Conservation (phyloP, 345 rosid species). For the Eutrema japonicum region DNA sequence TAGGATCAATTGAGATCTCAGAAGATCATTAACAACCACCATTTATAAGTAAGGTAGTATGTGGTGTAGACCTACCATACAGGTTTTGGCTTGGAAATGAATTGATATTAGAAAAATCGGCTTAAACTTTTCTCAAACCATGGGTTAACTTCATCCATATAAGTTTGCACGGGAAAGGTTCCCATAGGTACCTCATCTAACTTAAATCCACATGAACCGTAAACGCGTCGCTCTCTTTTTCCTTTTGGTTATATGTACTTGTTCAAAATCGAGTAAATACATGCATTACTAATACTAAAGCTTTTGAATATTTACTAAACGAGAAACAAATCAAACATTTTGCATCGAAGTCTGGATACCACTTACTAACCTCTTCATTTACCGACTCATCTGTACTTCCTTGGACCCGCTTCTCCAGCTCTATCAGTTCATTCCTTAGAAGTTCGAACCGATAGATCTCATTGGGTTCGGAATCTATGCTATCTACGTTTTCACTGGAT, state of each 20-base stretch:
- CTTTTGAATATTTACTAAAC: constrained; percentile 7
- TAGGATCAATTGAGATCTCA: not conserved
- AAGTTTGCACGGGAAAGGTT: not conserved
- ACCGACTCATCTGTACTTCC: constrained; percentile 69
- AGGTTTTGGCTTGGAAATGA: not conserved
- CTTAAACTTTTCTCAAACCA: not conserved
- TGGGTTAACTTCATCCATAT: not conserved
- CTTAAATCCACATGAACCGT: not conserved
- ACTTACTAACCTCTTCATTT: constrained; percentile 63
- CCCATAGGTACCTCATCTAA: not conserved
- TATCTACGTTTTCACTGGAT: constrained; percentile 44
- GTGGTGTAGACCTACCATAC: not conserved
- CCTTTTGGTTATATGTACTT: constrained; percentile 1
- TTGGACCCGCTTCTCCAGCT: constrained; percentile 91
- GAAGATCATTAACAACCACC: not conserved
- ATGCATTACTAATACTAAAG: not conserved
- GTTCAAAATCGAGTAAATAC: not conserved
- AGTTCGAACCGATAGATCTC: constrained; percentile 81
- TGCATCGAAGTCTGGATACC: constrained; percentile 18
- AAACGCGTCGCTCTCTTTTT: not conserved
- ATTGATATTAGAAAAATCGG: not conserved
- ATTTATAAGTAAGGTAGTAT: not conserved
- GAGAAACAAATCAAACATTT: constrained; percentile 10
- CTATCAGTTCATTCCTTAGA: constrained; percentile 83
- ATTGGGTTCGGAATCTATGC: constrained; percentile 55